Evolutionary conservation across 768 basidiomycete species (phyloP), one percentile per base, ranked within the genome.

Genomic region (Pisolithus orientalis): DNA sequence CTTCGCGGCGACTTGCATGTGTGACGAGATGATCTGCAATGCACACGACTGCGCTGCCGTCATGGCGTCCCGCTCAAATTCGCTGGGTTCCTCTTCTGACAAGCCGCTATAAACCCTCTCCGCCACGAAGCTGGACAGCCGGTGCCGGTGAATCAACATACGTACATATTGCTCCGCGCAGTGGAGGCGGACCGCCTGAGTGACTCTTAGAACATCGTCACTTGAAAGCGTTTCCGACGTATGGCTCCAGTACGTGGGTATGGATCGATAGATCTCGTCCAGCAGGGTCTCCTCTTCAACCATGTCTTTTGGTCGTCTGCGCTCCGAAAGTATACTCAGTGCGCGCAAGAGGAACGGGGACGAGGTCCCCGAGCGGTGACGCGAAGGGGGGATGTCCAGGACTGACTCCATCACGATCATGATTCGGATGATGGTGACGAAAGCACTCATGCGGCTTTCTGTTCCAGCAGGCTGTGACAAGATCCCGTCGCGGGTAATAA

Each of bases 361-460:
- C 5, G 81, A 71, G 17, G 85, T 80, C n/a, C 79, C 77, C 31
- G 73, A 64, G 34, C 74, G 76, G 31, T 83, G 82, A 38, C 59
- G 64, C 17, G 80, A 72, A 31, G 91, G 89, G 13, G 86, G 84
- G 2, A 88, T 81, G 53, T 94, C 90, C 59, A 95, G 74, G 16
- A 94, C 88, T 1, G 86, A 82, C 72, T 96, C 94, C 58, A 95
- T 77, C 39, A 95, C 86, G 52, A 94, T 82, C 76, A 92, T 86
- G 49, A 92, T 80, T 37, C 90, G 79, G 54, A 94, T 65, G 6
- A 82, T 76, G 28, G 79, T 75, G 17, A 94, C 80, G 62, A 94
- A 96, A 10, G 91, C 91, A 54, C 79, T 77, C 75, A 94, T 80
- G 48, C 90, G 78, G 61, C 82, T 85, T 59, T 88, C 84, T 5